phyloP scores from a whole-genome alignment of 2,329 filamentous ascomycete genomes.

The Xylariaceae sp. region DNA sequence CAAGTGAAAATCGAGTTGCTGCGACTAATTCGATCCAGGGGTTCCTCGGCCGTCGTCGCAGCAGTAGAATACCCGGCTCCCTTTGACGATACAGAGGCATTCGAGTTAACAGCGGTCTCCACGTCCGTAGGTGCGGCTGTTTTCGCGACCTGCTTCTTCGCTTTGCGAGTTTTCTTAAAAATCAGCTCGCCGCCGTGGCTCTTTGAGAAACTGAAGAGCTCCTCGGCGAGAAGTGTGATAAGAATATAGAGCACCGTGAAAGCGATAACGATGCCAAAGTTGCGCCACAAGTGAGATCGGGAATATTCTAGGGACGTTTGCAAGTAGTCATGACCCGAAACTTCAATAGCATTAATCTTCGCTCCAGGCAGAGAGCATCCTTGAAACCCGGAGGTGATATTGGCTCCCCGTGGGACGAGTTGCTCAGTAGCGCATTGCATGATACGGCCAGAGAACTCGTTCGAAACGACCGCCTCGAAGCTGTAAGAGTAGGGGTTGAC shows the following conservation, averaged over 20 bases:
- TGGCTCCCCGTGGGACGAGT: constrained; percentile 43
- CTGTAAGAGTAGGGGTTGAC: constrained; percentile 61
- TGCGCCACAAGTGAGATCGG: constrained; percentile 61
- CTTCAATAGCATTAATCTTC: constrained; percentile 39
- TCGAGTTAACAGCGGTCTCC: constrained; percentile 43
- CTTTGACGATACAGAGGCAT: constrained; percentile 26
- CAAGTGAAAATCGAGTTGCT: constrained; percentile 66
- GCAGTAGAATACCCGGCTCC: constrained; percentile 14
- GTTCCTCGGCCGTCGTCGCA: constrained; percentile 28
- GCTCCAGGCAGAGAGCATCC: constrained; percentile 53
- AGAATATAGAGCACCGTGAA: constrained; percentile 70
- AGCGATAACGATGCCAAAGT: constrained; percentile 72
- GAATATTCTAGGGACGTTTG: constrained; percentile 48
- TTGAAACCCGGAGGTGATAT: constrained; percentile 39
- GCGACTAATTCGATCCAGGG: constrained; percentile 43
- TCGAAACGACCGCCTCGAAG: constrained; percentile 55
- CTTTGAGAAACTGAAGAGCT: constrained; percentile 57
- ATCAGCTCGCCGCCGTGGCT: constrained; percentile 62
- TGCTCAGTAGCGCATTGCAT: constrained; percentile 44
- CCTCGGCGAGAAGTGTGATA: constrained; percentile 64
- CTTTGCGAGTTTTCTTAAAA: constrained; percentile 62
- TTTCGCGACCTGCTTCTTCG: constrained; percentile 48
- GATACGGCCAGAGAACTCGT: constrained; percentile 47
- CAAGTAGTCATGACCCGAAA: constrained; percentile 54
- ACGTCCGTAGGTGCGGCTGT: constrained; percentile 45